Evolutionary conservation across 2,329 filamentous ascomycete species (phyloP).

Genomic region (Sporothrix globosa): DNA sequence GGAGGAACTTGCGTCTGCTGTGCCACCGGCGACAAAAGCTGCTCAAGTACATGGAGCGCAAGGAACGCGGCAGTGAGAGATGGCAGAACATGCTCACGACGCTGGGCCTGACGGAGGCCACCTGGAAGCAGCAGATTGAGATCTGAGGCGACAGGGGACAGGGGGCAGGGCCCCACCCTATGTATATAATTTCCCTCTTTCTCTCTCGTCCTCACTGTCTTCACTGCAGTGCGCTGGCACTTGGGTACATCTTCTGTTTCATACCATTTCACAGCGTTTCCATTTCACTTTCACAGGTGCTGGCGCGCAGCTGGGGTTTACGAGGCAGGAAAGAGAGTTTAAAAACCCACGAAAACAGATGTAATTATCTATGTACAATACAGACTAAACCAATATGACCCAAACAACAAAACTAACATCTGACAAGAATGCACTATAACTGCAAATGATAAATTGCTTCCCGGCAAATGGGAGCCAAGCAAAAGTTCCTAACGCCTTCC

Average conservation of each 20-base stretch:
- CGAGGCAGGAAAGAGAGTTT: constrained; percentile 40
- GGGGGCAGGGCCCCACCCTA: neutral
- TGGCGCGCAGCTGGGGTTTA: neutral
- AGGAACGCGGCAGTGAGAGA: constrained; percentile 86
- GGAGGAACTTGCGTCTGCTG: constrained; percentile 81
- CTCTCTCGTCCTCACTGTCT: neutral
- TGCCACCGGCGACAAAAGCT: constrained; percentile 89
- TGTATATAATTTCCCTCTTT: constrained; percentile 24
- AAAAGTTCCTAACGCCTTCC: constrained; percentile 27
- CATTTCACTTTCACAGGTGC: constrained; percentile 11
- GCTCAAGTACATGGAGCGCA: constrained; percentile 80
- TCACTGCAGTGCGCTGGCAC: neutral
- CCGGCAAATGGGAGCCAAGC: neutral
- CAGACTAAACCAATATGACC: constrained; percentile 35
- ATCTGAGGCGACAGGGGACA: constrained; percentile 44
- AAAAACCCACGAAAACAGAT: constrained; percentile 47
- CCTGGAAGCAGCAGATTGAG: constrained; percentile 88
- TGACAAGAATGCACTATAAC: constrained; percentile 6
- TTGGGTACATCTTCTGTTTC: constrained; percentile 14
- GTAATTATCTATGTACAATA: constrained; percentile 56
- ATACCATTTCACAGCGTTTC: constrained; percentile 19
- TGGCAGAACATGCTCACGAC: constrained; percentile 86
- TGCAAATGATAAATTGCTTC: neutral
- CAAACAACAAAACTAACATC: constrained; percentile 4
- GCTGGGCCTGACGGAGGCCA: constrained; percentile 82